phyloP scores from a whole-genome alignment of 345 rosid genomes.

The Brassica rapa region DNA sequence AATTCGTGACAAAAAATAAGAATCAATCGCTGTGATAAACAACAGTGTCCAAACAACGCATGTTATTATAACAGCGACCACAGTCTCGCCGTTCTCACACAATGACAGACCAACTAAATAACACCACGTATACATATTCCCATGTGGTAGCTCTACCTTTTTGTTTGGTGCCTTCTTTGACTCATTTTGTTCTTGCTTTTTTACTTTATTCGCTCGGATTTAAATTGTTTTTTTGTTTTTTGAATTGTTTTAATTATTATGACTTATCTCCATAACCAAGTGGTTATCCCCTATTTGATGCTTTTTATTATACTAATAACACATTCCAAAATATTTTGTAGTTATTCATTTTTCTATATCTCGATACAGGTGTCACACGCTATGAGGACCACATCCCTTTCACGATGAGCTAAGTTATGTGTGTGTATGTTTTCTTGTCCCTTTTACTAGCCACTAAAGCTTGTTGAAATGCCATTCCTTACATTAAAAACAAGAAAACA shows the following conservation, averaged over 20 bases:
- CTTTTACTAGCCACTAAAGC: background rate
- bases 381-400: constrained; percentile 38
- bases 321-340: background rate
- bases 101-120: background rate
- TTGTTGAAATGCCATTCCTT: background rate
- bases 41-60: constrained; percentile 8
- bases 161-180: background rate
- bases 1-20: background rate
- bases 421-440: background rate
- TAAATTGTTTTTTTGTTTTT: background rate
- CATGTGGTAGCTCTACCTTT: background rate
- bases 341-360: constrained; percentile 12
- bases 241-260: background rate
- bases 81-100: background rate
- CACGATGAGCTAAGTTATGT: constrained; percentile 11
- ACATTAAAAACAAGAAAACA: background rate
- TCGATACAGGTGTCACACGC: constrained; percentile 45
- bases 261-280: constrained; percentile 13
- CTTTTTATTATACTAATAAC: background rate
- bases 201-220: constrained; percentile 20
- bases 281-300: constrained; percentile 27
- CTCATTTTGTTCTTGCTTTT: background rate
- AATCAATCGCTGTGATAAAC: background rate
- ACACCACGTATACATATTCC: background rate
- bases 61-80: constrained; percentile 10